A percentile compares a stretch with the other conserved stretches of the same genome.
These are phyloP conservation scores for Pichia sp. DNA, from an alignment of 1,139 yeast genomes.

Conservation along the genomic window DNA sequence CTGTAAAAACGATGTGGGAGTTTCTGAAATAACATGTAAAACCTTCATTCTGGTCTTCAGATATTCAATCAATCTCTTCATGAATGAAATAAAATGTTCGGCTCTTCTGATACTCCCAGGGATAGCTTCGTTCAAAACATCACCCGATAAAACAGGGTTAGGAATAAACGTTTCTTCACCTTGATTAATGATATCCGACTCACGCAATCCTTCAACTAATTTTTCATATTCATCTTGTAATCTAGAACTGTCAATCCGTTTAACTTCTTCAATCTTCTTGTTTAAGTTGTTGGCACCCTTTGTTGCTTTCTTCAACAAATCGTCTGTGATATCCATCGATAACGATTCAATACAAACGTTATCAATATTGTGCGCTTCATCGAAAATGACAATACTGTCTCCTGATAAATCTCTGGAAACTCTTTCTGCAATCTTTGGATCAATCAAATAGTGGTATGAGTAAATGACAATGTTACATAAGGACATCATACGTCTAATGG, in stretches of 20 bases:
- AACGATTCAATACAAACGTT: constrained; percentile 97
- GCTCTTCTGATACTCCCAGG: constrained; percentile 98
- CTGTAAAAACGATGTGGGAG: constrained; percentile 88
- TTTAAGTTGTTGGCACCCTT: constrained; percentile 81
- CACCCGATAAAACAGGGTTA: constrained; percentile 84
- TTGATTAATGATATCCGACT: constrained; percentile 61
- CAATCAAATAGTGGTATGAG: constrained; percentile 92
- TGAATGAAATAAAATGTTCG: constrained; percentile 91
- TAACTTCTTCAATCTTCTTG: constrained; percentile 77
- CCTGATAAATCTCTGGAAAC: constrained; percentile 91
- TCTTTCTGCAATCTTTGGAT: constrained; percentile 95
- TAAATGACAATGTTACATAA: constrained; percentile 92
- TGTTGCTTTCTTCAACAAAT: constrained; percentile 72
- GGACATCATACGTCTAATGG: constrained; percentile 97
- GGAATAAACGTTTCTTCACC: constrained; percentile 74
- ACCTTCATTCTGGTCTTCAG: constrained; percentile 97
- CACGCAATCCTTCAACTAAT: constrained; percentile 84
- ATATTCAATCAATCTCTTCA: constrained; percentile 91
- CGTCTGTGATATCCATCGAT: constrained; percentile 85
- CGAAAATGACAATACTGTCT: constrained; percentile 92
- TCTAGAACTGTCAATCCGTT: constrained; percentile 76
- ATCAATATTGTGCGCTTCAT: constrained; percentile 98
- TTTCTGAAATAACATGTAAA: constrained; percentile 93
- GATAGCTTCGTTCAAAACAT: constrained; percentile 84
- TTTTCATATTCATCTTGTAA: constrained; percentile 89